These are phyloP conservation scores for Paramecium primaurelia DNA, from an alignment of 73 alveolate species.

Conservation along the genomic window DNA sequence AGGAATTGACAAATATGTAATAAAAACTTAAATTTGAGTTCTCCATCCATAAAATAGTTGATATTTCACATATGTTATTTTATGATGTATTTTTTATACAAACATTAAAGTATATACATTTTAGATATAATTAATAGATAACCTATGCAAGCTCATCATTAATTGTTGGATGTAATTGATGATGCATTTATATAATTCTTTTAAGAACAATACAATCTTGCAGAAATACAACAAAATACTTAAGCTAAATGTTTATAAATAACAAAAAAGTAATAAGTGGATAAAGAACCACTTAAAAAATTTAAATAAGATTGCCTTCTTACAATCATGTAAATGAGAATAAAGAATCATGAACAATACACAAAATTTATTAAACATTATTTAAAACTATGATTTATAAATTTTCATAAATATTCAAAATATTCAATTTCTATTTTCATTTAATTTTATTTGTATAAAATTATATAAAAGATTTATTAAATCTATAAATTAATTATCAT, in stretches of 20 bases:
- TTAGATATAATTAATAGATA: background rate
- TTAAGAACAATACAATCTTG: background rate
- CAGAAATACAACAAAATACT: background rate
- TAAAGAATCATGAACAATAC: constrained; percentile 3
- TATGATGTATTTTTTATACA: background rate
- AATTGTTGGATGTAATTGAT: background rate
- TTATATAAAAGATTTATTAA: background rate
- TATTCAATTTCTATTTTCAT: background rate
- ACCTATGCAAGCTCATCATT: constrained; percentile 28
- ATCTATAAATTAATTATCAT: no score
- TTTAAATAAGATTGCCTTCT: background rate
- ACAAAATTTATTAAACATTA: background rate
- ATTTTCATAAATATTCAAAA: background rate
- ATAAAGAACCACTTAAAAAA: background rate
- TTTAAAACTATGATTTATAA: background rate
- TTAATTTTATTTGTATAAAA: background rate
- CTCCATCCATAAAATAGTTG: background rate
- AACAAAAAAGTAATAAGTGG: background rate
- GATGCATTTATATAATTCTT: background rate
- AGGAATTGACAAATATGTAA: background rate
- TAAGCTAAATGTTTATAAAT: background rate
- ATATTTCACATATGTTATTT: background rate
- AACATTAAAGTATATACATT: background rate
- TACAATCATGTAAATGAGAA: background rate
- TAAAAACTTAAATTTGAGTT: background rate